phyloP scores from a whole-genome alignment of 2,329 filamentous ascomycete genomes.

The Diaporthe batatas region DNA sequence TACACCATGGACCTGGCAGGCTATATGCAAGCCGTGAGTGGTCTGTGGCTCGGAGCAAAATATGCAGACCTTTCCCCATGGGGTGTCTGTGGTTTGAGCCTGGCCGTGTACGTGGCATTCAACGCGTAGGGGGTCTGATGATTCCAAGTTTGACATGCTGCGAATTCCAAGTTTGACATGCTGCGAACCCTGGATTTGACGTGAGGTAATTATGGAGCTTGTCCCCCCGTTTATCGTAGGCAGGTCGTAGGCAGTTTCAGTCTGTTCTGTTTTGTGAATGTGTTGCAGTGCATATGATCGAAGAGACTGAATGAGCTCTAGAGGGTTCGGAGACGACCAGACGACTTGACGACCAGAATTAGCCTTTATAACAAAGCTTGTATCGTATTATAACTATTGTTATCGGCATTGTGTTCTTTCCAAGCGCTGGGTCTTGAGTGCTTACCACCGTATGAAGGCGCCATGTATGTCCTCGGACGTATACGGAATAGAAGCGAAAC shows the following conservation, averaged over 20 bases:
- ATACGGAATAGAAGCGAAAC: no score
- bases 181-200: neutral
- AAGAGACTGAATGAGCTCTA: constrained; percentile 3
- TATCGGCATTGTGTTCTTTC: no score
- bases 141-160: neutral
- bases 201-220: no score
- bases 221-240: no score
- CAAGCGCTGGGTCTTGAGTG: no score
- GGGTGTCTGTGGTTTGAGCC: neutral
- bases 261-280: neutral
- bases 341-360: no score
- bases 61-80: neutral
- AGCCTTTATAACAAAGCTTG: neutral
- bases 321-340: neutral
- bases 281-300: neutral
- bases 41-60: constrained; percentile 5
- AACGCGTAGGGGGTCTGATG: neutral
- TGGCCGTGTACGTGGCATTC: neutral
- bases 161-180: neutral
- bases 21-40: neutral
- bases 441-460: no score
- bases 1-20: neutral
- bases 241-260: neutral
- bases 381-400: no score
- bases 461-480: no score